A percentile compares a stretch with the other conserved stretches of the same genome.
Evolutionary conservation across 139 green algal species (phyloP).

Genomic region (Chlamydomonas urium): DNA sequence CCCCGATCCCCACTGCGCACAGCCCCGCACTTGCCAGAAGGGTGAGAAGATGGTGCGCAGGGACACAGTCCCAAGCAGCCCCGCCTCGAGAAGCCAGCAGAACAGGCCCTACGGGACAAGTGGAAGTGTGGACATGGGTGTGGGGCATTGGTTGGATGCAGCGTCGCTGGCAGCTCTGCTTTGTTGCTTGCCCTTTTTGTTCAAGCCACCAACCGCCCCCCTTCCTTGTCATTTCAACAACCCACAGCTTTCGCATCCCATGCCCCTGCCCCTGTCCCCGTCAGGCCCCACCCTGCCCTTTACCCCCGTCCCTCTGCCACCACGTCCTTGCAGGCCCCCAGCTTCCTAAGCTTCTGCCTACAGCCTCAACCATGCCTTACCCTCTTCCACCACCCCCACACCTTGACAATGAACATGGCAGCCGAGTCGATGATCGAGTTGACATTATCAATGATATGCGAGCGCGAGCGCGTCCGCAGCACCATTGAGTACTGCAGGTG

Average conservation of each 20-base stretch:
- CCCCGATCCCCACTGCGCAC: no score
- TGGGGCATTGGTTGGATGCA: not conserved
- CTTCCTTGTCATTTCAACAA: no score
- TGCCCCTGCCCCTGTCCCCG: no score
- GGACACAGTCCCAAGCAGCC: no score
- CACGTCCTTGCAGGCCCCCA: no score
- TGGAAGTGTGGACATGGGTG: not conserved
- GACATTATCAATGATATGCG: constrained; percentile 24
- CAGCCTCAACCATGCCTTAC: not conserved
- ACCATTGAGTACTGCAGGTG: constrained; percentile 36
- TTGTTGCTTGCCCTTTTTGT: no score
- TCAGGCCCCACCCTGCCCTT: not conserved
- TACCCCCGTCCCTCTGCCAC: no score
- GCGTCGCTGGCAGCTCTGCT: not conserved
- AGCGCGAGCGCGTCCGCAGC: not conserved
- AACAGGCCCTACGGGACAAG: not conserved
- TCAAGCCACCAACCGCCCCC: no score
- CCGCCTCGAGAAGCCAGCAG: not conserved
- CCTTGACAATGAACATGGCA: constrained; percentile 22
- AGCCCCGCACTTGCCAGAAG: no score
- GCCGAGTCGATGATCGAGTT: constrained; percentile 14
- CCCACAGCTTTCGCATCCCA: no score
- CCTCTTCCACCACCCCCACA: not conserved
- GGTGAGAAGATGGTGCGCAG: no score
- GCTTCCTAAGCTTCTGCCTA: no score